Percentiles rank a stretch among this genome's conserved stretches.
phyloP scores from a whole-genome alignment of 306 rosid species.

The Trifolium fragiferum region DNA sequence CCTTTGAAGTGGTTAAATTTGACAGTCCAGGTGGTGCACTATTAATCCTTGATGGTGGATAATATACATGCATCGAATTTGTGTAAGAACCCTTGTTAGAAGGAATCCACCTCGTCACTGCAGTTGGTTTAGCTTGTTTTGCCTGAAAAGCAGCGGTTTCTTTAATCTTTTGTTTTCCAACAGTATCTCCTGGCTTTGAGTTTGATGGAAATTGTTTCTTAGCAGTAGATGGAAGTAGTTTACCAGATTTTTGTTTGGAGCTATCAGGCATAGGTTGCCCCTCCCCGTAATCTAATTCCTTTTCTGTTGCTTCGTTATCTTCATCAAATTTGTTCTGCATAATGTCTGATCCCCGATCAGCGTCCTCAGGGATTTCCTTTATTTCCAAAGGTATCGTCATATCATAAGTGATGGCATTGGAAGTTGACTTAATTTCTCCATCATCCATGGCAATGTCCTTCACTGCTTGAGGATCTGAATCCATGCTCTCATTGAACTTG shows the following conservation, averaged over 20 bases:
- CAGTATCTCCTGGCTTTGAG: conserved; percentile 56
- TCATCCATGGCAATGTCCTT: conserved; percentile 91
- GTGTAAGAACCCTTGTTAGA: conserved; percentile 75
- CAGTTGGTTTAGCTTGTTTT: conserved; percentile 77
- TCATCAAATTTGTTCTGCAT: conserved; percentile 54
- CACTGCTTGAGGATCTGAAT: conserved; percentile 63
- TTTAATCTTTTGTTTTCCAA: conserved; percentile 66
- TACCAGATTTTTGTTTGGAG: conserved; percentile 63
- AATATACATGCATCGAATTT: conserved; percentile 80
- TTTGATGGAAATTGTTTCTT: conserved; percentile 62
- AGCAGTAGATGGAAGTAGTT: conserved; percentile 52
- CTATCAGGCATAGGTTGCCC: conserved; percentile 56
- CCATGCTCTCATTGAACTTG: conserved; percentile 59
- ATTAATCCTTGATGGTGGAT: conserved; percentile 79
- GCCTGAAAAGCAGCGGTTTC: conserved; percentile 62
- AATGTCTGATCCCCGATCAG: conserved; percentile 46
- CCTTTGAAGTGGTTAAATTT: conserved; percentile 53
- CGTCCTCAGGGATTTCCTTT: conserved; percentile 62
- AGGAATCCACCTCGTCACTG: conserved; percentile 81
- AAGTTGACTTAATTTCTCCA: conserved; percentile 67
- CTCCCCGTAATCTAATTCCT: conserved; percentile 58
- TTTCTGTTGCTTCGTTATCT: conserved; percentile 52
- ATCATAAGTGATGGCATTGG: conserved; percentile 46
- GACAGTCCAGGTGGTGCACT: conserved; percentile 69
- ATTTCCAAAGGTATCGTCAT: conserved; percentile 52